These are phyloP conservation scores for Apiotrichum montevideense DNA, from an alignment of 1,284 basidiomycete genomes.

Conservation along the genomic window DNA sequence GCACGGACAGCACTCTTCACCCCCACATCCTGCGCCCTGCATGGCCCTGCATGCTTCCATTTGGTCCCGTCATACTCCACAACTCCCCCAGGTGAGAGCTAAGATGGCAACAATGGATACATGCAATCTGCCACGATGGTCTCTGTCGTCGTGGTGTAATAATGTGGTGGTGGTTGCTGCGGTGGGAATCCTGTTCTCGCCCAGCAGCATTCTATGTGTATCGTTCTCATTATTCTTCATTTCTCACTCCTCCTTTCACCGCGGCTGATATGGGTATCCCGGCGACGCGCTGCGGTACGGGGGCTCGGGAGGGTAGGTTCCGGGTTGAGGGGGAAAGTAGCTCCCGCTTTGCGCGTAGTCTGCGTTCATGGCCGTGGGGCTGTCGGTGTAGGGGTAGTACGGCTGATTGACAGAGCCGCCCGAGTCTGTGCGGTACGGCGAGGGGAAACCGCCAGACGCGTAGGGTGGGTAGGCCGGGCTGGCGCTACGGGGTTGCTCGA, in stretches of 20 bases:
- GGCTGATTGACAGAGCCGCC: slow-evolving; percentile 14
- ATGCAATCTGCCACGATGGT: not conserved
- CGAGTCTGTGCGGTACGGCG: not conserved
- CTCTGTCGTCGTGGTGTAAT: not conserved
- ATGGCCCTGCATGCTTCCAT: no score
- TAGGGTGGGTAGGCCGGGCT: not conserved
- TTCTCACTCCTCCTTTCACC: no score
- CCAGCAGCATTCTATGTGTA: no score
- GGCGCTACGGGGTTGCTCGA: not conserved
- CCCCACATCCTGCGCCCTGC: no score
- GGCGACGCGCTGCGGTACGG: not conserved
- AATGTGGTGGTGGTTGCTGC: not conserved
- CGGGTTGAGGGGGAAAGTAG: no score
- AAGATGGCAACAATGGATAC: no score
- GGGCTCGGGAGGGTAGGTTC: no score
- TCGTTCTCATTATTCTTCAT: no score
- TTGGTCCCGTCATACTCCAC: no score
- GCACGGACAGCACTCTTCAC: no score
- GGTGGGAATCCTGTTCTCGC: not conserved
- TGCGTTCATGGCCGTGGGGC: no score
- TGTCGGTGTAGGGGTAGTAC: not conserved
- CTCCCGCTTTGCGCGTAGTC: no score
- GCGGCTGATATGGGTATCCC: not conserved
- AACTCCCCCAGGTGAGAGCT: not conserved
- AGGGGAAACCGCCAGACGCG: not conserved